phyloP scores from a whole-genome alignment of 2,329 filamentous ascomycete species.

The Pseudogymnoascus verrucosus region DNA sequence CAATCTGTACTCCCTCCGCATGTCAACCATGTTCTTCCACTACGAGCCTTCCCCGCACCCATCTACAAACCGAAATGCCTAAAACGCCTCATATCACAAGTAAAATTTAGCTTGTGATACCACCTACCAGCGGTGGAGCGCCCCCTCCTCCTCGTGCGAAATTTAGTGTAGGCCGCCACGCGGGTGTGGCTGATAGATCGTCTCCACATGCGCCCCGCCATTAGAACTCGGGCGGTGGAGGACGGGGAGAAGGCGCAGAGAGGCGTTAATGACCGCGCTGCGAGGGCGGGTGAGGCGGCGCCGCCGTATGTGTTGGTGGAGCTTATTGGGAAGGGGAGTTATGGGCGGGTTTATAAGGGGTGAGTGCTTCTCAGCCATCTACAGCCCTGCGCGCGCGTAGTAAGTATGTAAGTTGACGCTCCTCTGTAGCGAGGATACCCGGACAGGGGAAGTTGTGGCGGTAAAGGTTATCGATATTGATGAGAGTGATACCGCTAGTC shows the following conservation, averaged over 20 bases:
- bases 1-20: background rate
- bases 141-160: background rate
- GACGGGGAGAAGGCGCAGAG: slow-evolving; percentile 65
- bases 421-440: slow-evolving; percentile 18
- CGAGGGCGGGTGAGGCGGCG: slow-evolving; percentile 48
- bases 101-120: background rate
- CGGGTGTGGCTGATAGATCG: background rate
- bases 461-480: slow-evolving; percentile 83
- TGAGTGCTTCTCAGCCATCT: slow-evolving; percentile 13
- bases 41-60: background rate
- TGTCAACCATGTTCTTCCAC: background rate
- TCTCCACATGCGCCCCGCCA: slow-evolving; percentile 38
- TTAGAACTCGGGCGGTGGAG: slow-evolving; percentile 53
- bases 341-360: slow-evolving; percentile 67
- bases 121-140: background rate
- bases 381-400: too few relatives aligned
- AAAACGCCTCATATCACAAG: background rate
- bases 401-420: background rate
- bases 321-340: slow-evolving; percentile 67
- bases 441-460: slow-evolving; percentile 46
- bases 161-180: background rate
- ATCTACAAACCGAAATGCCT: background rate
- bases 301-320: slow-evolving; percentile 61
- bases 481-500: slow-evolving; percentile 60
- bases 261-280: slow-evolving; percentile 53